Base-by-base conservation (phyloP, 2,329 filamentous ascomycete species). In the Scopulariopsis brevicaulis region DNA sequence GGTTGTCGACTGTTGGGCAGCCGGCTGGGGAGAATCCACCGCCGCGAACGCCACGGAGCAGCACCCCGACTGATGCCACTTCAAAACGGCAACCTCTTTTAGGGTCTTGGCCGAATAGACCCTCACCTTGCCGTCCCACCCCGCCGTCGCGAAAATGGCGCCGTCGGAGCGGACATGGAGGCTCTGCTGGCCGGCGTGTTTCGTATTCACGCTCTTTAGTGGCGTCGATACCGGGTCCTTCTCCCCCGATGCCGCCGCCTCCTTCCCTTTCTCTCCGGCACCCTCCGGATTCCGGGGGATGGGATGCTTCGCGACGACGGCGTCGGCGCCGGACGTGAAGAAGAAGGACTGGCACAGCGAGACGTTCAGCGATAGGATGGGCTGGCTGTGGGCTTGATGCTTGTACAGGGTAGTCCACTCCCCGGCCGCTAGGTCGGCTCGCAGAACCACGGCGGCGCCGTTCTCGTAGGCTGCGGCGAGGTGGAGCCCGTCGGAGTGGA, bases 51-150 rank as follows among this genome's bases (percentile, higher is more conserved):
- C 85, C 20, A 89, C 80, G 3, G 89, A 82, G 72, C 94, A 96
- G 62, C 90, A 92, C 1, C 92, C 92, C 35, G 89, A 86, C 64
- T 87, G 85, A 71, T 97, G 94, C 93, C 93, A 97, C 71, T 95
- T 96, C 62, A 97, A 74, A 58, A 96, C 90, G 0, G 93, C 94
- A 12, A 97, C 71, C 70, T 97, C 92, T 66, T 86, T 89, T 77
- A 97, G 79, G 0, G 84, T 87, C 70, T 87, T 90, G 53, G 80
- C 73, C 3, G 87, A 87, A 70, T 97, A 99, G 1, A 97, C 84
- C 10, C 94, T 79, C 1, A 92, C 76, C 54, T 85, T 83, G 1
- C 84, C 80, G 69, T 99, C 94, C 94, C 94, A 99, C 3, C 94
- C 94, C 0, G 90, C 93, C 0, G 93, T 97, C 3, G 88, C 90